phyloP scores from a whole-genome alignment of 2,329 filamentous ascomycete genomes.

The Colletotrichum tropicale region DNA sequence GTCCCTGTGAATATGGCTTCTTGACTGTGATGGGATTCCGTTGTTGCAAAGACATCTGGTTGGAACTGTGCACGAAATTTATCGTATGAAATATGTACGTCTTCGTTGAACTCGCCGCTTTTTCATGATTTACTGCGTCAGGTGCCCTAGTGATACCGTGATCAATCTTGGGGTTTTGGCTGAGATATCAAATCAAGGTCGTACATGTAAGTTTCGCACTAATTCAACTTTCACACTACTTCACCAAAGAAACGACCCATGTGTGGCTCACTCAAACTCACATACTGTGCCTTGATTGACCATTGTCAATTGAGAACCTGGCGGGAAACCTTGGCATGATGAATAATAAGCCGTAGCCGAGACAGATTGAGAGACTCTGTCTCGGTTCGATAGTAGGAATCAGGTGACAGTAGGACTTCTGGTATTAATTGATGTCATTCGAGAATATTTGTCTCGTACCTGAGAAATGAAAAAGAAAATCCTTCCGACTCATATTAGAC shows the following conservation, averaged over 20 bases:
- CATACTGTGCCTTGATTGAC: neutral
- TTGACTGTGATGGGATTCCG: neutral
- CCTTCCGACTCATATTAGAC: neutral
- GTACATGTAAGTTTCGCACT: neutral
- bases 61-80: neutral
- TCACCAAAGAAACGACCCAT: neutral
- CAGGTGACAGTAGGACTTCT: neutral
- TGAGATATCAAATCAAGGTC: neutral
- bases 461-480: neutral
- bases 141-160: neutral
- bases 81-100: neutral
- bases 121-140: neutral
- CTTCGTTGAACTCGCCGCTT: neutral
- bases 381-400: neutral
- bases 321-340: neutral
- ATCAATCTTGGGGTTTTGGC: neutral
- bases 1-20: accelerated
- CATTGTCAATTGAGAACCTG: neutral
- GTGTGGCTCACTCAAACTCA: neutral
- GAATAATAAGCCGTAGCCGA: neutral
- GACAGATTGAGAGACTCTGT: neutral
- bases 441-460: neutral
- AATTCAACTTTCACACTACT: neutral
- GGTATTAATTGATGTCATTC: neutral
- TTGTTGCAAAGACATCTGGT: neutral